A percentile compares a stretch with the other conserved stretches of the same genome.
phyloP scores from a whole-genome alignment of 768 basidiomycete species.

The Dentipellis fragilis region DNA sequence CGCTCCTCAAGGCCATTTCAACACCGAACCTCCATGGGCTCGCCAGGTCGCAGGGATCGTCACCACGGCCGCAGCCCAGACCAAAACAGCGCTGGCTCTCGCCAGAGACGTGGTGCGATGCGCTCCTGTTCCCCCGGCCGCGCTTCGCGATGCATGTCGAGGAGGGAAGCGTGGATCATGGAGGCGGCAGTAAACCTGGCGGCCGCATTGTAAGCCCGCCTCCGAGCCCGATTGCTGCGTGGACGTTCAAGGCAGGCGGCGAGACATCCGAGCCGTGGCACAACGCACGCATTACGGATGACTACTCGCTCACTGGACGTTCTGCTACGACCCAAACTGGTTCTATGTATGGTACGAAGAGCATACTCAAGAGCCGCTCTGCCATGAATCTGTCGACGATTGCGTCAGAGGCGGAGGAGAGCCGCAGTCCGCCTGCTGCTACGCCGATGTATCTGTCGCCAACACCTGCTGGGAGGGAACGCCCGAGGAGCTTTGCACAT shows the following conservation, averaged over 20 bases:
- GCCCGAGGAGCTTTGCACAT: conserved; percentile 51
- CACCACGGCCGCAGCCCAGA: conserved; percentile 16
- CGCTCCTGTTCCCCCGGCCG: conserved; percentile 66
- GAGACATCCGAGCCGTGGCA: background rate
- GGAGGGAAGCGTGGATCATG: conserved; percentile 11
- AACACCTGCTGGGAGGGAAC: conserved; percentile 6
- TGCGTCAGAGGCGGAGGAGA: background rate
- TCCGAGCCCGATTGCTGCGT: background rate
- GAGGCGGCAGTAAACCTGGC: conserved; percentile 8
- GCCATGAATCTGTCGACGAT: conserved; percentile 1
- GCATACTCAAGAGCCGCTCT: background rate
- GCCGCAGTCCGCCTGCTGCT: conserved; percentile 9
- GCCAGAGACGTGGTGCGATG: conserved; percentile 77
- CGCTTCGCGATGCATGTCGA: conserved; percentile 43
- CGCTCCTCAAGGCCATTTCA: conserved; percentile 49
- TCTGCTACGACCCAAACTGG: background rate
- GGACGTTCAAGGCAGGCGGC: background rate
- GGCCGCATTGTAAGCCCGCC: background rate
- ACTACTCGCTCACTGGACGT: background rate
- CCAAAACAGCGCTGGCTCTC: conserved; percentile 59
- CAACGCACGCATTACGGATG: background rate
- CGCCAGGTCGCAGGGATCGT: conserved; percentile 4
- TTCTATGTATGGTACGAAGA: conserved; percentile 2
- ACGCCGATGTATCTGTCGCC: conserved; percentile 5
- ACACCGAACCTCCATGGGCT: conserved; percentile 49